Evolutionary conservation across 2,329 filamentous ascomycete genomes (phyloP).

Genomic region (Penicillium brevicompactum): DNA sequence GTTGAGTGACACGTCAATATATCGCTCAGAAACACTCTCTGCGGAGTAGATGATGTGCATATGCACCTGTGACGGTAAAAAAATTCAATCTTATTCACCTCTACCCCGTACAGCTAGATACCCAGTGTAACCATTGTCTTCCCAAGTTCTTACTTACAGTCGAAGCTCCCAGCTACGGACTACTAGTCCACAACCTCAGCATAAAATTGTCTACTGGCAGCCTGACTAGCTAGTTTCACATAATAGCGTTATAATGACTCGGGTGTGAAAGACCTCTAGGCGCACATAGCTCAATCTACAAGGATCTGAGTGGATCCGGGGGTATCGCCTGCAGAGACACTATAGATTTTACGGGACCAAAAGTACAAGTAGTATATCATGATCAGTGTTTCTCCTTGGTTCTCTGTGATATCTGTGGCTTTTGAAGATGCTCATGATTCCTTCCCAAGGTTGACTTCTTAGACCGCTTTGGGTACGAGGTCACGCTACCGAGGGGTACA

Average conservation of each 20-base stretch:
- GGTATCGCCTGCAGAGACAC: background rate
- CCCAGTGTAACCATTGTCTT: background rate
- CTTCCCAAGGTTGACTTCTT: background rate
- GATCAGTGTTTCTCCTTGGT: background rate
- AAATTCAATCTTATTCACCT: too few relatives aligned
- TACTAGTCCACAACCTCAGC: too few relatives aligned
- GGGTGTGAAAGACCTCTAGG: background rate
- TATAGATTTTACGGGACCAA: background rate
- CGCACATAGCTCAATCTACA: background rate
- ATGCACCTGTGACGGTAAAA: too few relatives aligned
- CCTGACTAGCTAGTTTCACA: too few relatives aligned
- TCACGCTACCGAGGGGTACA: conserved; percentile 1
- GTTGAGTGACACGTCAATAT: too few relatives aligned
- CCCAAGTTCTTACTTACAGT: background rate
- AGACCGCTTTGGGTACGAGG: conserved; percentile 8
- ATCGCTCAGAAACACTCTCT: too few relatives aligned
- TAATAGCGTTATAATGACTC: background rate
- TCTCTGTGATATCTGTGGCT: background rate
- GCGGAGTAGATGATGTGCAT: too few relatives aligned
- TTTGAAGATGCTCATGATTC: background rate
- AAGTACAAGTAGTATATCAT: background rate
- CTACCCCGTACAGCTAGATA: too few relatives aligned
- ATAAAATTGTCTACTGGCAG: too few relatives aligned
- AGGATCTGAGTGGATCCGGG: background rate
- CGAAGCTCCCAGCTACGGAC: too few relatives aligned